A percentile compares a stretch with the other conserved stretches of the same genome.
Conservation (phyloP, 306 rosid genomes). For the Coriaria nepalensis region DNA sequence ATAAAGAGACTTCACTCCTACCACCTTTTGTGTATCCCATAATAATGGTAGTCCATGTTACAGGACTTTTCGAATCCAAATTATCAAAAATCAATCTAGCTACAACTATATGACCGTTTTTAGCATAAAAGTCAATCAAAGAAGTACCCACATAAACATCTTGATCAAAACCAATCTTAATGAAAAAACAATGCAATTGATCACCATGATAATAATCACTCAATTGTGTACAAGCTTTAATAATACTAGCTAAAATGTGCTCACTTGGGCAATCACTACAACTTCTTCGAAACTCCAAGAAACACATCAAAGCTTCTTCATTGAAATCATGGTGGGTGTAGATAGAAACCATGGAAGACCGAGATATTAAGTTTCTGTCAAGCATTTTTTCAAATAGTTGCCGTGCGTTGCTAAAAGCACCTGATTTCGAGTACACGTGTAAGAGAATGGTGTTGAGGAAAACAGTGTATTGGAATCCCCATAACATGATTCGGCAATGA, state of each 20-base stretch:
- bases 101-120: constrained; percentile 40
- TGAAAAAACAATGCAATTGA: constrained; percentile 48
- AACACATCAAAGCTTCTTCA: constrained; percentile 40
- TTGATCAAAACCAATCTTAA: constrained; percentile 44
- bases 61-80: constrained; percentile 32
- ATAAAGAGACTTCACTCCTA: constrained; percentile 50
- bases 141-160: constrained; percentile 83
- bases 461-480: constrained; percentile 44
- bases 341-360: constrained; percentile 80
- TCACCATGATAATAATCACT: constrained; percentile 33
- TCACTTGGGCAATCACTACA: constrained; percentile 40
- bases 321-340: constrained; percentile 35
- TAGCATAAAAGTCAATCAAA: constrained; percentile 58
- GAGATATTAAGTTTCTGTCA: constrained; percentile 47
- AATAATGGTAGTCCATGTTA: constrained; percentile 78
- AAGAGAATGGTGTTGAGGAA: constrained; percentile 58
- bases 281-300: constrained; percentile 34
- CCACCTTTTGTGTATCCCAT: constrained; percentile 56
- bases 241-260: constrained; percentile 55
- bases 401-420: constrained; percentile 30
- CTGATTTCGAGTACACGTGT: constrained; percentile 21
- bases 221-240: constrained; percentile 53
- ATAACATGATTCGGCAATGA: constrained; percentile 47
- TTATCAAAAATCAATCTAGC: constrained; percentile 57
- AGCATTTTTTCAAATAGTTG: constrained; percentile 59